Evolutionary conservation across 108 stramenopile species (phyloP).

Genomic region (Phaeodactylum tricornutum): DNA sequence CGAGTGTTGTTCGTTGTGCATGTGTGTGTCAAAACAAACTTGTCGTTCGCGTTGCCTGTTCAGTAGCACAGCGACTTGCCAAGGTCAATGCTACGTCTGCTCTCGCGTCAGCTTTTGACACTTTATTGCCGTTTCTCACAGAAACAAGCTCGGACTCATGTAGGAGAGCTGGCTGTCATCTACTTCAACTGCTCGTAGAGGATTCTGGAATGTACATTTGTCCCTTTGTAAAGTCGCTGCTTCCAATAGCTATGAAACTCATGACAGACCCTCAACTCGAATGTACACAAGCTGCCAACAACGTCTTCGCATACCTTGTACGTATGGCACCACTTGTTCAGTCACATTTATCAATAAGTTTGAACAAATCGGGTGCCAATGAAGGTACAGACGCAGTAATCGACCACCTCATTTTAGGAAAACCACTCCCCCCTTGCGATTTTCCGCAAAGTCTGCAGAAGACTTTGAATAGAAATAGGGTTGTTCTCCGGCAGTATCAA

Average conservation of each 20-base stretch:
- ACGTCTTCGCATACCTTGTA: constrained; percentile 64
- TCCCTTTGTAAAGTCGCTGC: constrained; percentile 53
- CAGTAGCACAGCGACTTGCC: too few species aligned
- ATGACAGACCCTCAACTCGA: constrained; percentile 57
- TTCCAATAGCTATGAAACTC: constrained; percentile 64
- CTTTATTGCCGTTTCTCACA: too few species aligned
- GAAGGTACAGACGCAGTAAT: constrained; percentile 40
- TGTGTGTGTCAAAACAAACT: too few species aligned
- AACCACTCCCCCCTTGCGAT: constrained; percentile 52
- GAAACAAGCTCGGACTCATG: too few species aligned
- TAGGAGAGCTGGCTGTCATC: constrained; percentile 18
- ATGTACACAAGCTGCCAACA: constrained; percentile 53
- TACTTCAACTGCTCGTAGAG: constrained; percentile 14
- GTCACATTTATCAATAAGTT: constrained; percentile 8
- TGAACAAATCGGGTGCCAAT: constrained; percentile 1
- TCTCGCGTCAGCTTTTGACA: too few species aligned
- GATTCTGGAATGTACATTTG: constrained; percentile 23
- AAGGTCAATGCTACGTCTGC: too few species aligned
- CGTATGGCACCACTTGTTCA: constrained; percentile 64
- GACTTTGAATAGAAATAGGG: constrained; percentile 23
- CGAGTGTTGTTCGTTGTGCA: too few species aligned
- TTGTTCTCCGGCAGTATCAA: constrained; percentile 67
- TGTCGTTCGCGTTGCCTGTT: too few species aligned
- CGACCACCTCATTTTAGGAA: constrained; percentile 78
- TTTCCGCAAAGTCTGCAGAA: constrained; percentile 30